These are phyloP conservation scores for Thamnidium elegans DNA, from an alignment of 192 early-diverging fungal genomes.

Conservation along the genomic window DNA sequence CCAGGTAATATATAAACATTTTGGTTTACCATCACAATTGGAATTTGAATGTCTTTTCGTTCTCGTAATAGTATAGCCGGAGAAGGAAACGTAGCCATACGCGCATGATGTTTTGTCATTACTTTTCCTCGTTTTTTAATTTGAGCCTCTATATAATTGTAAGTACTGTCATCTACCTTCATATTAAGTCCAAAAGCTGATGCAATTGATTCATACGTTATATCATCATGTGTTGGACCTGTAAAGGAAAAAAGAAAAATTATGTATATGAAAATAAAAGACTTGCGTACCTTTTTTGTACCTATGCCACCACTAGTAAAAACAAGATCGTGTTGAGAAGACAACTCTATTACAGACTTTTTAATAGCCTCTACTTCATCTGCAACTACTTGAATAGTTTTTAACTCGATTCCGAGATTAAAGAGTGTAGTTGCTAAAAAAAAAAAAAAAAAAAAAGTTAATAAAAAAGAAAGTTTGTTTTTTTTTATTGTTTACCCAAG, in stretches of 20 bases:
- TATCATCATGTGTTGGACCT: slow-evolving; percentile 66
- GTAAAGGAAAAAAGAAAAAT: background rate
- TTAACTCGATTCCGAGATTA: slow-evolving; percentile 54
- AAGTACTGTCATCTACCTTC: slow-evolving; percentile 47
- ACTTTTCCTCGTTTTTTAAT: slow-evolving; percentile 37
- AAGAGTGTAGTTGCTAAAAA: slow-evolving; percentile 54
- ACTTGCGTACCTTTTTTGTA: background rate
- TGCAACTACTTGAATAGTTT: slow-evolving; percentile 52
- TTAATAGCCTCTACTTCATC: slow-evolving; percentile 46
- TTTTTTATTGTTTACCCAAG: slow-evolving; percentile 35
- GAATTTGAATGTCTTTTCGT: slow-evolving; percentile 55
- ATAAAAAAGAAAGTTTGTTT: background rate
- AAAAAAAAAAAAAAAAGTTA: background rate
- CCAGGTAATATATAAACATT: slow-evolving; percentile 72
- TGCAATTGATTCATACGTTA: slow-evolving; percentile 67
- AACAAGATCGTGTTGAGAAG: slow-evolving; percentile 49
- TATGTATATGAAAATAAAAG: background rate
- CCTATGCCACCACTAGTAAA: slow-evolving; percentile 78
- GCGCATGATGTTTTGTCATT: slow-evolving; percentile 41
- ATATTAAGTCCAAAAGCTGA: slow-evolving; percentile 52
- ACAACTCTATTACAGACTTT: slow-evolving; percentile 45
- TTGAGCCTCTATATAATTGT: slow-evolving; percentile 24
- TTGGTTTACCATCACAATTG: slow-evolving; percentile 56
- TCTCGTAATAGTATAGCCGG: slow-evolving; percentile 41
- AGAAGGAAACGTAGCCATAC: slow-evolving; percentile 65